Base-by-base conservation (phyloP, 352 stramenopile species). In the Globisporangium spinosum region DNA sequence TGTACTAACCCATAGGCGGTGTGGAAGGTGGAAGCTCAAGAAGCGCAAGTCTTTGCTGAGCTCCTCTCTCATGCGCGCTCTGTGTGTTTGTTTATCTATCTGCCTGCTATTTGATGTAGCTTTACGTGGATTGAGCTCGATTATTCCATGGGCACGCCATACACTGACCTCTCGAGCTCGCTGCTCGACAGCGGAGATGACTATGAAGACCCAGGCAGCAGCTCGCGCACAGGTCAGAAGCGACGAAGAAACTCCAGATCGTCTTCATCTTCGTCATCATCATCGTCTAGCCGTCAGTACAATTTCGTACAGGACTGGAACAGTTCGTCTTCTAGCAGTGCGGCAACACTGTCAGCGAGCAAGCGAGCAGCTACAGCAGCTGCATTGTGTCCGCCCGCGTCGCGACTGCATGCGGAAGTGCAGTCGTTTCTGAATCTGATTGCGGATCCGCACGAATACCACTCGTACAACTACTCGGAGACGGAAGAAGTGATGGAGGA, bases 61-160 rank as follows among this genome's bases (percentile, higher is more conserved):
- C 22, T 54, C 17, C 43, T 51, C 38, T 55, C 32, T 62, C 34
- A 62, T 55, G 23, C n/a, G 15, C 54, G 25, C 22, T 62, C 25
- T 62, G 25, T 49, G 17, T 62, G 17, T 49, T 25, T 60, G 3
- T 25, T 12, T 51, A n/a, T 43, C 12, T 17, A 5, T 34, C 2
- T 51, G 43, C 17, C 35, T 43, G 35, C 2, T 15, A 15, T 47
- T 32, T 32, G 13, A 7, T 32, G 51, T 54, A 91, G 83, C 59
- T 91, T 81, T 72, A 89, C 78, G 62, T 91, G 80, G 77, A 89
- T 91, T 53, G 81, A 91, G 55, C 72, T 86, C 12, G 72, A 88
- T 43, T 82, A 89, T 67, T 85, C 75, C 7, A 84, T 68, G 58
- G 76, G 79, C 5, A 78, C 70, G 58, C 76, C 68, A 9, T 85